A percentile compares a stretch with the other conserved stretches of the same genome.
Conservation (phyloP, 306 rosid species). For the Cucurbita maxima region DNA sequence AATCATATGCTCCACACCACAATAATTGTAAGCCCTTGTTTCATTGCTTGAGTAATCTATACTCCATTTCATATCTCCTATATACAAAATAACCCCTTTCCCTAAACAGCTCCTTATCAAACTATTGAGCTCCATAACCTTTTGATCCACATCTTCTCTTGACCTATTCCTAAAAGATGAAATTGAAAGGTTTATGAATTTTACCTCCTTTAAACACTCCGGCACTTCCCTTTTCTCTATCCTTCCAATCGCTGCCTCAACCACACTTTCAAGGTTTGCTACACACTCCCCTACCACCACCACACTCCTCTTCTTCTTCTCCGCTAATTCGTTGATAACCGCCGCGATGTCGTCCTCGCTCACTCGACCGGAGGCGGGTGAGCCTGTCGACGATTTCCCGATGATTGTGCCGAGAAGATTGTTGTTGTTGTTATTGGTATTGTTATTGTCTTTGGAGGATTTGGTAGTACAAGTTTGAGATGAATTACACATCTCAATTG, state of each 20-base stretch:
- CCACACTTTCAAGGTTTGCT: conserved; percentile 38
- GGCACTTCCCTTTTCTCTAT: conserved; percentile 52
- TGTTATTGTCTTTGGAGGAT: conserved; percentile 30
- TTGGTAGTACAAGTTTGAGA: conserved; percentile 33
- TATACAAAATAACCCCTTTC: conserved; percentile 59
- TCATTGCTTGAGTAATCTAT: conserved; percentile 22
- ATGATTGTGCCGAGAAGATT: not conserved
- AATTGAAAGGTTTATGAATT: conserved; percentile 35
- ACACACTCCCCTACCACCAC: conserved; percentile 89
- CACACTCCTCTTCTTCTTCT: conserved; percentile 30
- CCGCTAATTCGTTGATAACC: conserved; percentile 40
- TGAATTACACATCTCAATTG: conserved; percentile 38
- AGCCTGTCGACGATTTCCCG: not conserved
- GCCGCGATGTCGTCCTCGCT: conserved; percentile 45
- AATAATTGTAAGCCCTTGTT: conserved; percentile 34
- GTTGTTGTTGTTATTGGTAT: not conserved
- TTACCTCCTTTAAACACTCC: conserved; percentile 46
- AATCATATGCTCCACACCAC: conserved; percentile 64
- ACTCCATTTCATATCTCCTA: conserved; percentile 81
- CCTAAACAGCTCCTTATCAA: conserved; percentile 16
- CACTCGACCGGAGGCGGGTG: conserved; percentile 11
- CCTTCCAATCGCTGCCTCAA: conserved; percentile 48
- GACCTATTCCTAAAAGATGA: conserved; percentile 35
- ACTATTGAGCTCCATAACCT: conserved; percentile 44
- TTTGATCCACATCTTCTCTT: conserved; percentile 55